Conservation (phyloP, 2,329 filamentous ascomycete genomes). For the Epichloe brachyelytri region DNA sequence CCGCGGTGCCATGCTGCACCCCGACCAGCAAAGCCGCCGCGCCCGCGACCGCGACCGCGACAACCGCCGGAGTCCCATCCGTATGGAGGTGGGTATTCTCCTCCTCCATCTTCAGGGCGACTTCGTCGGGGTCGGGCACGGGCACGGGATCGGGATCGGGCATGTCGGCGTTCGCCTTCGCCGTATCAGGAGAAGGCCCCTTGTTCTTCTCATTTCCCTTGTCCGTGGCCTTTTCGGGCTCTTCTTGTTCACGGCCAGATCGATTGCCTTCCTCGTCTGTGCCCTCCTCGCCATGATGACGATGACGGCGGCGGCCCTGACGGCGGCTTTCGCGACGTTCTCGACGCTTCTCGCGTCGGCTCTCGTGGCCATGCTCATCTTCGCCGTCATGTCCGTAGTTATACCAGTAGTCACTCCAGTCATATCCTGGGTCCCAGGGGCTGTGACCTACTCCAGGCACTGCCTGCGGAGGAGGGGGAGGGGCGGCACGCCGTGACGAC, state of each 20-base stretch:
- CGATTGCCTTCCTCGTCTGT: not conserved
- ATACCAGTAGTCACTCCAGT: constrained; percentile 13
- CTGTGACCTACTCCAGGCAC: not conserved
- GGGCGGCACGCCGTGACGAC: constrained; percentile 1
- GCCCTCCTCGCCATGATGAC: constrained; percentile 11
- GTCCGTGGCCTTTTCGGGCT: constrained; percentile 13
- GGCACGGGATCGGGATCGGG: no score
- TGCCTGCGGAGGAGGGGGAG: no score
- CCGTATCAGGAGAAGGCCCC: constrained; percentile 22
- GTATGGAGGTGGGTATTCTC: constrained; percentile 9
- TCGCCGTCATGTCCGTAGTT: constrained; percentile 4
- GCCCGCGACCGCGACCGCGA: constrained; percentile 9
- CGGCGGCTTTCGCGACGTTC: not conserved
- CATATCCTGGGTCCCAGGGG: constrained; percentile 9
- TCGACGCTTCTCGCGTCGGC: constrained; percentile 5
- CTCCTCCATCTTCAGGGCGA: constrained; percentile 18
- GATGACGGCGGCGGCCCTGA: constrained; percentile 7
- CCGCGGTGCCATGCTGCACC: constrained; percentile 13
- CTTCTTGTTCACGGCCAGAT: constrained; percentile 1
- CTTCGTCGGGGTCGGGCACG: constrained; percentile 19
- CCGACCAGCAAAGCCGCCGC: constrained; percentile 8
- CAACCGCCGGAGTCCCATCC: constrained; percentile 10
- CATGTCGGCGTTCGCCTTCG: constrained; percentile 11
- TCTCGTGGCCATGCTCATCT: constrained; percentile 14
- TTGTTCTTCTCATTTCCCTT: constrained; percentile 23